phyloP scores from a whole-genome alignment of 2,329 filamentous ascomycete species.

The Ascosphaera aggregata region DNA sequence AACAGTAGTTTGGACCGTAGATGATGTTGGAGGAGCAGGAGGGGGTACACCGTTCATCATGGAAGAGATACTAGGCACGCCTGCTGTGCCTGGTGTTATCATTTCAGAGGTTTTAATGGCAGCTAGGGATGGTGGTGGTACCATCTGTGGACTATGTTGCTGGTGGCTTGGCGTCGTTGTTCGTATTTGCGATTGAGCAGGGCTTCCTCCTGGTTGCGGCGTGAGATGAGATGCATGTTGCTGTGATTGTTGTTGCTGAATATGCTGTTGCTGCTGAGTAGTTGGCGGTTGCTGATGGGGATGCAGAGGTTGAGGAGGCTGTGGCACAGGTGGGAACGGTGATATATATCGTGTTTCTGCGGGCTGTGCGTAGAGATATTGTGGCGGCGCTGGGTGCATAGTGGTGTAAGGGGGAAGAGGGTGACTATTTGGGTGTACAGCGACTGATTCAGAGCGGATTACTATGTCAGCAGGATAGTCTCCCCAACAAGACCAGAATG shows the following conservation, averaged over 20 bases:
- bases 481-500: background rate
- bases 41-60: slow-evolving; percentile 18
- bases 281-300: background rate
- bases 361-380: background rate
- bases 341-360: background rate
- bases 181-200: background rate
- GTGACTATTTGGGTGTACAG: background rate
- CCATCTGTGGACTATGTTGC: background rate
- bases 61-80: slow-evolving; percentile 31
- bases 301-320: background rate
- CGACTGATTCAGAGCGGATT: background rate
- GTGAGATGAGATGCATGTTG: background rate
- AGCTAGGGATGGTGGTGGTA: background rate
- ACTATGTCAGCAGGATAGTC: background rate
- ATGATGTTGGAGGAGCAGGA: slow-evolving; percentile 6
- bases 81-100: slow-evolving; percentile 9
- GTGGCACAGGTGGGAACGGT: background rate
- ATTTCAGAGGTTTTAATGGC: background rate
- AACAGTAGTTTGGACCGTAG: slow-evolving; percentile 4
- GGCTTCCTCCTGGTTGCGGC: background rate
- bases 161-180: background rate
- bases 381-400: background rate
- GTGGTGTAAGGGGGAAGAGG: background rate
- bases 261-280: background rate
- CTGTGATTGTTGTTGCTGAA: background rate